Percentiles rank a stretch among this genome's conserved stretches.
These are phyloP conservation scores for Apostasia ramifera DNA, from an alignment of 106 monocot species.

Conservation along the genomic window DNA sequence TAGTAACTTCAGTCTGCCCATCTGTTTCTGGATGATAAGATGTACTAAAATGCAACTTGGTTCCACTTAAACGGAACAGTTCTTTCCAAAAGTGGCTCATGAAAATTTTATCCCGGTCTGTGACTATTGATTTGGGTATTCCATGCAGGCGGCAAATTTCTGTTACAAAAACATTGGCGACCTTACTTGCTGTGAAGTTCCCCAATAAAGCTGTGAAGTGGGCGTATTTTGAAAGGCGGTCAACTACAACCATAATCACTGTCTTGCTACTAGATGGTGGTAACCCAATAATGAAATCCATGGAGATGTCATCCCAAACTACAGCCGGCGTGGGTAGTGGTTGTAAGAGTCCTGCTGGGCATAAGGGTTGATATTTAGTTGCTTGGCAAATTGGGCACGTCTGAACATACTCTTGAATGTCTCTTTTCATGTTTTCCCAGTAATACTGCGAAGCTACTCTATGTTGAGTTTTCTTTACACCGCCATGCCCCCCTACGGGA, in stretches of 20 bases:
- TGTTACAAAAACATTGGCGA: not conserved
- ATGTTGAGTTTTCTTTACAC: no score
- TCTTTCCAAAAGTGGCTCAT: not conserved
- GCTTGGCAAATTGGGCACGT: not conserved
- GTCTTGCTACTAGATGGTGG: not conserved
- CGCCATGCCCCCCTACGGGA: no score
- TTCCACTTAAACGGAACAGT: not conserved
- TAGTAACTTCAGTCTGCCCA: not conserved
- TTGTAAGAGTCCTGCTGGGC: no score
- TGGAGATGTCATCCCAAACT: no score
- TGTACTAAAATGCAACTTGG: not conserved
- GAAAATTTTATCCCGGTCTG: not conserved
- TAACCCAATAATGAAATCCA: no score
- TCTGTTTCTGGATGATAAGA: not conserved
- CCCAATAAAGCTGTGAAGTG: no score
- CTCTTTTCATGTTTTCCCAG: not conserved
- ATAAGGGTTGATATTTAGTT: no score
- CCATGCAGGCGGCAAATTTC: not conserved
- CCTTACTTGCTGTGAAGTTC: no score
- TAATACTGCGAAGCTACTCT: not conserved
- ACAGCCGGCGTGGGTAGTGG: no score
- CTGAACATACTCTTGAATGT: not conserved
- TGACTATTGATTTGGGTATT: not conserved
- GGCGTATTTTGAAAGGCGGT: not conserved
- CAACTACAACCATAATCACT: not conserved